phyloP scores from a whole-genome alignment of 345 rosid genomes.

The Pugionium dolabratum region DNA sequence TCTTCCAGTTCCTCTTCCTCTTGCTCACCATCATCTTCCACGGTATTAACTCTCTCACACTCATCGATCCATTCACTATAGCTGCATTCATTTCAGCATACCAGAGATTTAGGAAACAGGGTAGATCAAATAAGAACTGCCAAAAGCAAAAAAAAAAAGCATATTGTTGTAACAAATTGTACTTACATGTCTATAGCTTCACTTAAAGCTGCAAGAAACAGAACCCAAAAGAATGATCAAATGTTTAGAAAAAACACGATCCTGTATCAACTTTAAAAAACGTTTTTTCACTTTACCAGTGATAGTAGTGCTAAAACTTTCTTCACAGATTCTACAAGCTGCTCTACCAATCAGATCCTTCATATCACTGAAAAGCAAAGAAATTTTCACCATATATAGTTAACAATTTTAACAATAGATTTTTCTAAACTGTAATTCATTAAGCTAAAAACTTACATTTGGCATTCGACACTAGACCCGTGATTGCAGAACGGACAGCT shows the following conservation, averaged over 20 bases:
- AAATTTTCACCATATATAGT: background rate
- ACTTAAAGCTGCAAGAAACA: conserved; percentile 65
- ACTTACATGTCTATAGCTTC: conserved; percentile 97
- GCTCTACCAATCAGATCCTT: conserved; percentile 84
- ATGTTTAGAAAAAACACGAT: background rate
- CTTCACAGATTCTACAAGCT: conserved; percentile 77
- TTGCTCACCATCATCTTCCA: conserved; percentile 63
- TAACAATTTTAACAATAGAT: no score
- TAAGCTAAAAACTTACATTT: conserved; percentile 49
- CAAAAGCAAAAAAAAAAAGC: background rate
- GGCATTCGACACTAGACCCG: conserved; percentile 87
- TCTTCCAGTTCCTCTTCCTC: conserved; percentile 39
- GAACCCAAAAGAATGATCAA: conserved; percentile 19
- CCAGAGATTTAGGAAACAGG: no score
- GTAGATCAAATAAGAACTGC: background rate
- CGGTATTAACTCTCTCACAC: conserved; percentile 74
- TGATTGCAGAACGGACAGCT: conserved; percentile 98
- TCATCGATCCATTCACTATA: conserved; percentile 99
- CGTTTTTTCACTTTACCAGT: conserved; percentile 65
- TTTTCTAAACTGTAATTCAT: background rate
- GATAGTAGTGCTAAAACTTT: conserved; percentile 78
- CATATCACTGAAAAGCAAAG: conserved; percentile 67
- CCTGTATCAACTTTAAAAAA: background rate
- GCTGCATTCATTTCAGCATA: conserved; percentile 51
- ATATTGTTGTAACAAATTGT: background rate